Evolutionary conservation across 495 filamentous ascomycete genomes (phyloP), one percentile per base, ranked within the genome.

Genomic region (Poronia punctata): DNA sequence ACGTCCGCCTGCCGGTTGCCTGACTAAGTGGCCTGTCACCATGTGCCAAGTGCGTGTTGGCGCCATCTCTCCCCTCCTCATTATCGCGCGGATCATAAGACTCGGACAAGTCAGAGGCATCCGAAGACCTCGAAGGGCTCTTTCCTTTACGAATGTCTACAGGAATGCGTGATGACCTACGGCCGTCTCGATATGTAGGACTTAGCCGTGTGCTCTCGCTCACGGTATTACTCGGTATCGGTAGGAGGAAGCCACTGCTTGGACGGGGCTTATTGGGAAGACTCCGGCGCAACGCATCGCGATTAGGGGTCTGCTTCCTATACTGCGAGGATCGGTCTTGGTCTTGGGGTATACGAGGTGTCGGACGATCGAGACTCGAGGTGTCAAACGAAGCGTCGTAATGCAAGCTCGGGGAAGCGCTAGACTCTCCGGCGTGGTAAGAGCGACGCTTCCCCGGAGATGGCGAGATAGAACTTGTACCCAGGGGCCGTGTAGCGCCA

Each of bases 211-310:
- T 25, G 12, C 29, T 23, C 34, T 56, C 47, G 27, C 46, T 46
- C 16, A 50, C 41, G 21, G 63, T 21, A n/a, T 54, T 40, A 23
- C 68, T 67, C 12, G 63, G 40, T 7, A 72, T 67, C 12, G 63
- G 40, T 7, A 72, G 66, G 31, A 72, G 61, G 39, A 72, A 72
- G 7, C 58, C 65, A 19, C 68, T 62, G 48, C 56, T 61, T 10
- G 67, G 53, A 12, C 67, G 56, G 22, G 61, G 56, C 46, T 65
- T 71, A 38, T 68, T 58, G 36, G 58, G 22, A 32, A 61, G 60
- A 28, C 45, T 53, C 36, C 44, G 39, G 26, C 43, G 49, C 25
- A 47, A 40, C 12, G 33, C 21, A 35, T 53, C 61, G 23, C 57
- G 52, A 12, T 41, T 50, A 16, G 40, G 36, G 30, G 50, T 52